Evolutionary conservation across 2,329 filamentous ascomycete species (phyloP), one percentile per base, ranked within the genome.

Genomic region (Dendryphion nanum): DNA sequence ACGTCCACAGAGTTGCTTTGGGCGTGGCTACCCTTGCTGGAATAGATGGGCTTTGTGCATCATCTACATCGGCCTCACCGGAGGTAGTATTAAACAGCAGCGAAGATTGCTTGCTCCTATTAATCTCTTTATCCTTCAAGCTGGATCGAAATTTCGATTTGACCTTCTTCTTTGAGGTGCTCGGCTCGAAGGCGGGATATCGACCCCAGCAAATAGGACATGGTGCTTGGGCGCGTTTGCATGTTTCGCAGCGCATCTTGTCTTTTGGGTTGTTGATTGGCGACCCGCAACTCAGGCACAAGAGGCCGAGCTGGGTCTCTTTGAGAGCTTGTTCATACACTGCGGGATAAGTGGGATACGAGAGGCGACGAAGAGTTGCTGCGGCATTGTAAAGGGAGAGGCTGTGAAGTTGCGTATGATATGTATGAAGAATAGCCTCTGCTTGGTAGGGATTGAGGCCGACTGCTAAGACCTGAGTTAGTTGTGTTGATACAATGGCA

Each of bases 251-350:
- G 26, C 69, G 66, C 42, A 69, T 66, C 45, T 74, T 74, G 41
- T 74, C 70, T 21, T 66, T 66, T 1, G 74, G 69, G 33, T 76
- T 75, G 41, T 74, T 74, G 47, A 78, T 75, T 5, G 76, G 72
- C 30, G 74, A 74, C 46, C 73, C 74, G 64, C 80, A 83, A 30
- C 70, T 70, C 23, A 75, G 71, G 52, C 79, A 82, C 45, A 71
- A 69, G 6, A 79, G 65, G 35, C 74, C 74, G 30, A 81, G 68
- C 39, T 69, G 70, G 8, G 73, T 77, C 43, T 79, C 76, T 37
- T 71, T 70, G 18, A 78, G 64, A 1, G 70, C 72, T 48, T 79
- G 75, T 40, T 81, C 77, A 50, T 79, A 79, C 14, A 80, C 74
- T 6, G 72, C 65, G 6, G 76, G 75, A 42, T 79, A 79, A 3